These are phyloP conservation scores for Globisporangium uncinulatum DNA, from an alignment of 352 stramenopile genomes.

Conservation along the genomic window DNA sequence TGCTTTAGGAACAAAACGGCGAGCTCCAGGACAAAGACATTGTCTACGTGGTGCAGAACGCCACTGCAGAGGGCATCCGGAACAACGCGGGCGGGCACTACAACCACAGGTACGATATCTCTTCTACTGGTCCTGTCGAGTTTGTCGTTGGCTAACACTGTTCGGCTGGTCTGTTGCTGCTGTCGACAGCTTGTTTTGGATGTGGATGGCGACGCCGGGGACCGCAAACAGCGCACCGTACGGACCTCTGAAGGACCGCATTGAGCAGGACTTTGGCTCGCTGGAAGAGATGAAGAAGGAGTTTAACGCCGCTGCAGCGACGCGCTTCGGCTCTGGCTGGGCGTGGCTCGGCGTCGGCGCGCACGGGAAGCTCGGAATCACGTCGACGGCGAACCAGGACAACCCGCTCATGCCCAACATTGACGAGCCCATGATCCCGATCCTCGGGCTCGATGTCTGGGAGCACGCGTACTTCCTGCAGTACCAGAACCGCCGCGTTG, in stretches of 20 bases:
- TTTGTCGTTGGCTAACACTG: background rate
- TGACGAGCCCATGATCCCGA: constrained; percentile 83
- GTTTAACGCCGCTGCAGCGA: constrained; percentile 85
- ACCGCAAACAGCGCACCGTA: constrained; percentile 75
- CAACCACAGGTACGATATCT: constrained; percentile 53
- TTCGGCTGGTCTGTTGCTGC: background rate
- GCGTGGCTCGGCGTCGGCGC: constrained; percentile 83
- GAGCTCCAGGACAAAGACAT: constrained; percentile 75
- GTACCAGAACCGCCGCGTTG: constrained; percentile 94
- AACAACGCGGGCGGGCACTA: constrained; percentile 86
- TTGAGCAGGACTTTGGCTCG: constrained; percentile 89
- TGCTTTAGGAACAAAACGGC: constrained; percentile 50
- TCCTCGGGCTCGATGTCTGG: constrained; percentile 96
- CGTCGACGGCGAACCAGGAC: constrained; percentile 95
- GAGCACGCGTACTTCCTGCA: constrained; percentile 96
- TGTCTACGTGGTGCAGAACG: constrained; percentile 64
- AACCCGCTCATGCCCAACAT: constrained; percentile 80
- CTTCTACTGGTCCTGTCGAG: background rate
- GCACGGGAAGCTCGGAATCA: constrained; percentile 92
- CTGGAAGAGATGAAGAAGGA: constrained; percentile 87
- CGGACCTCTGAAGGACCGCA: constrained; percentile 74
- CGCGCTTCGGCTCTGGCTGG: constrained; percentile 89
- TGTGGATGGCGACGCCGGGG: constrained; percentile 83
- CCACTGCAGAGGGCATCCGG: constrained; percentile 65
- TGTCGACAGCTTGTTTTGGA: constrained; percentile 83